Evolutionary conservation across 331 rosid genomes (phyloP), one percentile per base, ranked within the genome.

Genomic region (Rhamnella rubrinervis): DNA sequence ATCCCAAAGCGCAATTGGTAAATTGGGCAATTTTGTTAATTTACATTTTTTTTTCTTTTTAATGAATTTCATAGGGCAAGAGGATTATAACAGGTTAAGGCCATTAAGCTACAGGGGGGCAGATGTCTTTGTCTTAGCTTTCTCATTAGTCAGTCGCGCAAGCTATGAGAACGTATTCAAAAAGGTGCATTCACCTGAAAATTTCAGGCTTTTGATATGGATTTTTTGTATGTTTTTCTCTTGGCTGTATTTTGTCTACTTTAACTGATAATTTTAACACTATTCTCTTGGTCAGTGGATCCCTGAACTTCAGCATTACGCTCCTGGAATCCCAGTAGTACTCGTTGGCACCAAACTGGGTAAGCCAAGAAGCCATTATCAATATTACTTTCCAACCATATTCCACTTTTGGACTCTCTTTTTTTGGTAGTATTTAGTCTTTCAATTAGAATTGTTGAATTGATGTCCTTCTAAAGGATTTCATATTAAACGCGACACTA

Each of bases 61-160:
- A 23, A 65, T 83, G 55, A 35, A 2, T 75, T 78, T 71, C 71
- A 71, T 63, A 91, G 98, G 98, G 71, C 97, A 93, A 84, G 97
- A 93, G 80, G 98, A 93, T 84, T 93, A 93, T 85, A 93, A 93
- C 76, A 81, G 98, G 63, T 66, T 93, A 64, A 93, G 98, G 85
- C 98, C 98, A 41, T 83, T 93, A 82, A 93, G 98, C 82, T 93
- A 93, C 85, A 85, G 98, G 68, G 97, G 97, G 39, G 98, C 88
- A 50, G 98, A 93, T 85, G 98, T 93, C 20, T 93, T 93, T 84
- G 96, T 93, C 72, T 70, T 93, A 67, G 95, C 98, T 74, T 93
- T 93, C 83, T 93, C 98, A 53, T 72, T 93, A 69, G 92, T 93
- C 75, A 93, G 98, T 78, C 96, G 92, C 14, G 96, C 98, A 16